Evolutionary conservation across 148 eudicot genomes (phyloP).

Genomic region (Vaccinium vitisidaea): DNA sequence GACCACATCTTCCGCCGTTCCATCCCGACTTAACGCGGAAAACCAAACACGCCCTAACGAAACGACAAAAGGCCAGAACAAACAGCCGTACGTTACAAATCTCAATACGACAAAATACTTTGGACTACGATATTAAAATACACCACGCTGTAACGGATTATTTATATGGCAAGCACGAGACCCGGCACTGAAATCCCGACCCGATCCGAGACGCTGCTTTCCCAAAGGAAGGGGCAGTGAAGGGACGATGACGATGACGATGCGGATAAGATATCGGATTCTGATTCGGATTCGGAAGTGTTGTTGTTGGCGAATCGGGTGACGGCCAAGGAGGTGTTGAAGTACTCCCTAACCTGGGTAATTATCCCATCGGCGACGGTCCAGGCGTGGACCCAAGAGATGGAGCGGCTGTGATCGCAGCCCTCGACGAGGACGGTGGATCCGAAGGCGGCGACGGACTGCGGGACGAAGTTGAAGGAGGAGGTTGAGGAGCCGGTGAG

Average conservation of each 20-base stretch:
- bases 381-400: slow-evolving; percentile 84
- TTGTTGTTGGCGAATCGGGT: slow-evolving; percentile 25
- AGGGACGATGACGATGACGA: slow-evolving; percentile 10
- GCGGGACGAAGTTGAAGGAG: slow-evolving; percentile 40
- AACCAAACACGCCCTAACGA: slow-evolving; percentile 8
- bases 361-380: slow-evolving; percentile 50
- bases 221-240: slow-evolving; percentile 34
- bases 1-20: not conserved
- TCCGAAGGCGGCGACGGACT: slow-evolving; percentile 47
- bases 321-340: slow-evolving; percentile 45
- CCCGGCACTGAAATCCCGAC: slow-evolving; percentile 37
- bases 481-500: slow-evolving; percentile 43
- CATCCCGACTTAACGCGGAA: not conserved
- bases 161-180: slow-evolving; percentile 33
- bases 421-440: slow-evolving; percentile 60
- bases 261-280: not conserved
- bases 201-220: slow-evolving; percentile 29
- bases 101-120: not conserved
- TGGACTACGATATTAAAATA: too few species aligned
- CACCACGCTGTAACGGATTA: too few species aligned
- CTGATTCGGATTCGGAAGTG: not conserved
- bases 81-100: too few species aligned
- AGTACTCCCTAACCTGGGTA: slow-evolving; percentile 44
- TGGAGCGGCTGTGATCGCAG: slow-evolving; percentile 43
- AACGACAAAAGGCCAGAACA: not conserved